Evolutionary conservation across 2,329 filamentous ascomycete species (phyloP).

Genomic region (Fusarium metavorans): DNA sequence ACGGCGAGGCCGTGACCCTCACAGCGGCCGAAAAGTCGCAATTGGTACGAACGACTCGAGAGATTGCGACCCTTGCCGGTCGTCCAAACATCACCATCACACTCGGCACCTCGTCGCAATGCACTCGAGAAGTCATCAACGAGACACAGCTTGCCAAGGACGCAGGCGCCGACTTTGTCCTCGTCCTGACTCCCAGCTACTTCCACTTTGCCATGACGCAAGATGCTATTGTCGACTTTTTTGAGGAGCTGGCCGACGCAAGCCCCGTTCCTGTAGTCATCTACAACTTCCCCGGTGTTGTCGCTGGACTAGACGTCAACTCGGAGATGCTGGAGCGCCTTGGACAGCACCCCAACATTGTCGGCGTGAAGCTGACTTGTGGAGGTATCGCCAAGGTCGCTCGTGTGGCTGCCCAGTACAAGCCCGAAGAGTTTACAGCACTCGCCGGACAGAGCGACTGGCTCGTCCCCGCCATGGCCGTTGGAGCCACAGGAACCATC

Average conservation of each 20-base stretch:
- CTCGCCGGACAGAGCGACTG: constrained; percentile 83
- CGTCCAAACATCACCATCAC: constrained; percentile 72
- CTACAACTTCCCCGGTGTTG: constrained; percentile 79
- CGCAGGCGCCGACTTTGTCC: constrained; percentile 74
- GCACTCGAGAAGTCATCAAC: constrained; percentile 74
- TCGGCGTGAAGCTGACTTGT: constrained; percentile 79
- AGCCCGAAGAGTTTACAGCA: constrained; percentile 68
- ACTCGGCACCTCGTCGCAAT: constrained; percentile 74
- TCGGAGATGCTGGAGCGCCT: constrained; percentile 73
- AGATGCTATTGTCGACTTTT: constrained; percentile 72
- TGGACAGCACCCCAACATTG: constrained; percentile 71
- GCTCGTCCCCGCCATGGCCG: constrained; percentile 69
- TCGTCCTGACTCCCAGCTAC: constrained; percentile 78
- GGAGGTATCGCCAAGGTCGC: constrained; percentile 81
- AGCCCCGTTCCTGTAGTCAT: constrained; percentile 74
- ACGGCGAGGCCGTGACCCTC: constrained; percentile 79
- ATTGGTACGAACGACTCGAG: constrained; percentile 71
- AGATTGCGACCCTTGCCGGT: constrained; percentile 67
- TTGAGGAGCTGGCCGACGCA: constrained; percentile 67
- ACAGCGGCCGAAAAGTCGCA: constrained; percentile 71
- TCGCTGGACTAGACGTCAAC: constrained; percentile 74
- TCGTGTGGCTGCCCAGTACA: constrained; percentile 65
- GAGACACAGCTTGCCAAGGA: constrained; percentile 72
- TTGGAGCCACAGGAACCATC: constrained; percentile 70
- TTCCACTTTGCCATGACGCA: constrained; percentile 74